Percentiles rank a stretch among this genome's conserved stretches.
phyloP scores from a whole-genome alignment of 306 rosid species.

The Morella rubra region DNA sequence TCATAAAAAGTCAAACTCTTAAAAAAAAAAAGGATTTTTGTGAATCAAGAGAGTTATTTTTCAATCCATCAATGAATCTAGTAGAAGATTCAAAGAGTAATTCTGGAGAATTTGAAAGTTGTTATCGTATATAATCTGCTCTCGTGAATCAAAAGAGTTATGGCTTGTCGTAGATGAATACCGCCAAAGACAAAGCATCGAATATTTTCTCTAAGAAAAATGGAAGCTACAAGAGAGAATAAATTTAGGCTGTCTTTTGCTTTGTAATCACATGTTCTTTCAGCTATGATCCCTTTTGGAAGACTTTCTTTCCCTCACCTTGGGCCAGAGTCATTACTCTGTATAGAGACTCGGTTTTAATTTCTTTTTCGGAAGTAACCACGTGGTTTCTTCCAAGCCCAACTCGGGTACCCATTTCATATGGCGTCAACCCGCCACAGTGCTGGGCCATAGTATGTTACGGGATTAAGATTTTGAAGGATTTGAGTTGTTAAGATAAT shows the following conservation, averaged over 20 bases:
- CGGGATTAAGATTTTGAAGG: no score
- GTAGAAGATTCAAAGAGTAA: slow-evolving; percentile 44
- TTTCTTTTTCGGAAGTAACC: neutral
- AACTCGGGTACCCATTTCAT: no score
- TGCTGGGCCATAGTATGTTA: no score
- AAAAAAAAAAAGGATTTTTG: no score
- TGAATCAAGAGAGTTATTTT: slow-evolving; percentile 32
- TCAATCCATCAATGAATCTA: slow-evolving; percentile 40
- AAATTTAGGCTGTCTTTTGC: slow-evolving; percentile 58
- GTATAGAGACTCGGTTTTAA: slow-evolving; percentile 29
- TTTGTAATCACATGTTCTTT: slow-evolving; percentile 56
- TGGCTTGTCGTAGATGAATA: slow-evolving; percentile 67
- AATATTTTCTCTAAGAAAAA: slow-evolving; percentile 64
- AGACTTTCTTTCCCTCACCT: neutral
- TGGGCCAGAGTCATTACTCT: slow-evolving; percentile 13
- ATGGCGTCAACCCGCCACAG: no score
- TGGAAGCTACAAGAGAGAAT: slow-evolving; percentile 64
- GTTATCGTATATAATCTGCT: slow-evolving; percentile 31
- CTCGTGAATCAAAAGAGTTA: slow-evolving; percentile 41
- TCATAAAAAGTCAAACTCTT: no score
- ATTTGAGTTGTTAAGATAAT: no score
- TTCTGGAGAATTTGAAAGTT: slow-evolving; percentile 35
- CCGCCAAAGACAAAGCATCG: slow-evolving; percentile 52
- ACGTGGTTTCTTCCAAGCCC: no score
- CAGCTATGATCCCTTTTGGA: slow-evolving; percentile 28